These are phyloP conservation scores for Lichina pygmaea DNA, from an alignment of 495 filamentous ascomycete genomes.

Conservation along the genomic window DNA sequence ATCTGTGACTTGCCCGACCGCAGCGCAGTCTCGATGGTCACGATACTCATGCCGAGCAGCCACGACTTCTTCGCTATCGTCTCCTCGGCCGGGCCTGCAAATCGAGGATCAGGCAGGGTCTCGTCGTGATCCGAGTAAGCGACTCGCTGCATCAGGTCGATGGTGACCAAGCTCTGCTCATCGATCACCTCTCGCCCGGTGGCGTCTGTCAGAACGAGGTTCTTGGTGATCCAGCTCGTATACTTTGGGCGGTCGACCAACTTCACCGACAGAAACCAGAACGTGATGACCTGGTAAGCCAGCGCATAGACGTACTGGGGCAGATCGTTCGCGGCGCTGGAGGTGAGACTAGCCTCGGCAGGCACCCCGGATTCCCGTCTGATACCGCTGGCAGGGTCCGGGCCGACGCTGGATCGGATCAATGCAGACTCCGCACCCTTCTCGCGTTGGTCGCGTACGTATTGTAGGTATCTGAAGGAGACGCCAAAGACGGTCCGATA, in stretches of 20 bases:
- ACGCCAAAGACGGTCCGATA: constrained; percentile 85
- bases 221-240: constrained; percentile 77
- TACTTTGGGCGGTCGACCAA: constrained; percentile 58
- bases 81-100: constrained; percentile 32
- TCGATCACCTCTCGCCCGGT: constrained; percentile 52
- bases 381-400: constrained; percentile 16
- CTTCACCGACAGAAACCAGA: constrained; percentile 82
- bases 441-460: constrained; percentile 28
- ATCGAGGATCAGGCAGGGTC: constrained; percentile 35
- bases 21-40: constrained; percentile 60
- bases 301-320: constrained; percentile 80
- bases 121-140: constrained; percentile 64
- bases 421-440: constrained; percentile 14
- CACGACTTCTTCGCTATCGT: constrained; percentile 49
- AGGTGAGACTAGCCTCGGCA: constrained; percentile 1
- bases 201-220: constrained; percentile 45
- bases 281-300: constrained; percentile 84
- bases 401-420: constrained; percentile 8
- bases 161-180: constrained; percentile 76
- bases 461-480: constrained; percentile 74
- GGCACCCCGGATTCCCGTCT: constrained; percentile 13
- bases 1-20: constrained; percentile 51
- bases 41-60: constrained; percentile 65
- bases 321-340: constrained; percentile 27
- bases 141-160: constrained; percentile 87